Percentiles rank a stretch among this genome's conserved stretches.
phyloP scores from a whole-genome alignment of 2,329 filamentous ascomycete genomes.

The Mycosphaerelloides madeirae region DNA sequence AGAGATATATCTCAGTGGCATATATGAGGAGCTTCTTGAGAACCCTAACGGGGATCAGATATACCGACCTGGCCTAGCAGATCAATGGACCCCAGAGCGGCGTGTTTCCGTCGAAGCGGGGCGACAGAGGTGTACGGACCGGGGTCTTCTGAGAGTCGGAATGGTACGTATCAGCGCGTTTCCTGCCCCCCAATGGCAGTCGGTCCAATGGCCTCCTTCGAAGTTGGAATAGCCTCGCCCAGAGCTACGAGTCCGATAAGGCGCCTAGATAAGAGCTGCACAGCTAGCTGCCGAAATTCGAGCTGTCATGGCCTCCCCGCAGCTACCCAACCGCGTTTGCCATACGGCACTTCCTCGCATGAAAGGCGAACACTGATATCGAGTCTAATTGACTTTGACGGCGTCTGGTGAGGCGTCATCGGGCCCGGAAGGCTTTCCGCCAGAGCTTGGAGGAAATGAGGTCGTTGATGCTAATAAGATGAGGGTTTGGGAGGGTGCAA shows the following conservation, averaged over 20 bases:
- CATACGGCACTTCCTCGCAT: background rate
- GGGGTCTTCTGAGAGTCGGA: background rate
- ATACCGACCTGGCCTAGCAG: background rate
- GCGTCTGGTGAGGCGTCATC: background rate
- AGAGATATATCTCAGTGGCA: too few relatives aligned
- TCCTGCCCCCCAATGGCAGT: too few relatives aligned
- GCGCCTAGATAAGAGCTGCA: background rate
- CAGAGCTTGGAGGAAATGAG: background rate
- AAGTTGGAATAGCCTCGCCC: background rate
- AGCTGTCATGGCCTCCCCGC: background rate
- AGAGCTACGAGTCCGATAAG: background rate
- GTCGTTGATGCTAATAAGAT: constrained; percentile 2
- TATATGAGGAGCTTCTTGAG: too few relatives aligned
- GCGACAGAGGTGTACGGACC: background rate
- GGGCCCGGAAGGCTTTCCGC: constrained; percentile 1
- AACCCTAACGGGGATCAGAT: background rate
- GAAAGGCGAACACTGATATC: background rate
- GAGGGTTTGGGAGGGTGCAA: too few relatives aligned
- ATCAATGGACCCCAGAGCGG: background rate
- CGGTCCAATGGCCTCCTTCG: too few relatives aligned
- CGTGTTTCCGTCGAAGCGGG: constrained; percentile 3
- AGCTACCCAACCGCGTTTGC: background rate
- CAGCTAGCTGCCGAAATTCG: too few relatives aligned
- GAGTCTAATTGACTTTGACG: background rate
- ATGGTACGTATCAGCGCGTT: too few relatives aligned